These are phyloP conservation scores for Ustilaginoidea virens DNA, from an alignment of 2,329 filamentous ascomycete genomes.

Conservation along the genomic window DNA sequence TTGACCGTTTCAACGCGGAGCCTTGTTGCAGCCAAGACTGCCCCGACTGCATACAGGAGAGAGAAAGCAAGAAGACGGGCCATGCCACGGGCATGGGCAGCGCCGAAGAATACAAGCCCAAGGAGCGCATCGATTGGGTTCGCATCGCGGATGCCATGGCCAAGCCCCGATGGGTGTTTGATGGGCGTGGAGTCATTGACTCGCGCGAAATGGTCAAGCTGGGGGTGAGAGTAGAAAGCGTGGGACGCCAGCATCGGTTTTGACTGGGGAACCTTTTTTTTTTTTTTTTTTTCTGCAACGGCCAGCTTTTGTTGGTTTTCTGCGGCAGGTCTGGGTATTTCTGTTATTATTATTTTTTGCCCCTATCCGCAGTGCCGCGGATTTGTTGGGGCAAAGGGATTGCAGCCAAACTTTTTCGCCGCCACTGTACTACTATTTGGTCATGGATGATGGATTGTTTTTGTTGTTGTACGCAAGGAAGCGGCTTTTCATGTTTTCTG, in stretches of 20 bases:
- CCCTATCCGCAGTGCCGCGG: too few species aligned
- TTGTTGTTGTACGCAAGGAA: too few species aligned
- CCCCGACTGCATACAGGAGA: slow-evolving; percentile 32
- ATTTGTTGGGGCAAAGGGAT: too few species aligned
- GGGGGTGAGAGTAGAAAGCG: slow-evolving; percentile 36
- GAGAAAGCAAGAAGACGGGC: slow-evolving; percentile 21
- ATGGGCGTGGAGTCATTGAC: slow-evolving; percentile 39
- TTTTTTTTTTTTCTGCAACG: slow-evolving; percentile 14
- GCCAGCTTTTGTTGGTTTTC: too few species aligned
- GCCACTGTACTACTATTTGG: too few species aligned
- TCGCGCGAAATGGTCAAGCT: slow-evolving; percentile 30
- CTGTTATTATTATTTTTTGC: too few species aligned
- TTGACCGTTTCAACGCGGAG: slow-evolving; percentile 27
- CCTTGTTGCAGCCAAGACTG: slow-evolving; percentile 29
- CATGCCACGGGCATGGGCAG: slow-evolving; percentile 26
- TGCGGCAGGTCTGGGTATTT: too few species aligned
- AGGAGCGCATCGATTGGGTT: slow-evolving; percentile 35
- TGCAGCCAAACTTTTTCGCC: too few species aligned
- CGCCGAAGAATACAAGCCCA: slow-evolving; percentile 28
- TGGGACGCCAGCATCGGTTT: slow-evolving; percentile 31
- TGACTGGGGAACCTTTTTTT: slow-evolving; percentile 9
- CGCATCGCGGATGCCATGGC: slow-evolving; percentile 32
- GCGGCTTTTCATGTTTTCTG: too few species aligned
- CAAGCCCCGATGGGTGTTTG: slow-evolving; percentile 40
- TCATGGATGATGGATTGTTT: too few species aligned